Evolutionary conservation across 1,284 basidiomycete species (phyloP), one percentile per base, ranked within the genome.

Genomic region (Rhodotorula sp.): DNA sequence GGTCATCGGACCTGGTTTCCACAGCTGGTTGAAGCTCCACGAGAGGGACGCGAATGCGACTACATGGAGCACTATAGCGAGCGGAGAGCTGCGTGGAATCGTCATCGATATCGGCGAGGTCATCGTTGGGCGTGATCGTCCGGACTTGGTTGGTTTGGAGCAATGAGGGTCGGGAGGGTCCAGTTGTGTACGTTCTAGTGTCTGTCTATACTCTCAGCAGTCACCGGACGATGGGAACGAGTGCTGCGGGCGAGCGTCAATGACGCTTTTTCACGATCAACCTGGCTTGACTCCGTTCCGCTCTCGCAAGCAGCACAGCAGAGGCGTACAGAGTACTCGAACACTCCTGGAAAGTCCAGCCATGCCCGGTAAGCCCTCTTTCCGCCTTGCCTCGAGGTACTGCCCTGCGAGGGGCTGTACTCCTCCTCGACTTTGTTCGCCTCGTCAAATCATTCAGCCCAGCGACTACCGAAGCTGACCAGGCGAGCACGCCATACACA

Each of bases 11-110:
- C 64, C 60, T 0, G 66, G 67, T 5, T 21, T 50, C 47, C 61
- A 64, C 5, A 74, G 70, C 47, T 56, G 54, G n/a, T 64, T 48
- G 64, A 79, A 72, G 3, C 63, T 62, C 60, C 56, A 62, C 16
- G 63, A 38, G 26, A 71, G 34, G 59, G 63, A 60, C 1, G 34
- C 55, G 60, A 71, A 59, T 2, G 72, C 81, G 18, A 78, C 76
- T 62, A 81, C 77, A 72, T 83, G 80, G 73, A 82, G 80, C 48
- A 80, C 73, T 67, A 83, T 80, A 19, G 81, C 81, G 14, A 80
- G 72, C 0, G 79, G 75, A 18, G 59, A 55, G 57, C 38, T 43
- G 38, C 65, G 58, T 10, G 65, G 38, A 14, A 60, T n/a, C 19
- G 52, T n/a, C 21, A 19, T 58, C 26, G 52, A 23, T 16, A 19